Evolutionary conservation across 176 grass and related monocot genomes (phyloP), one percentile per base, ranked within the genome.

Genomic region (Pontederia crassipes): DNA sequence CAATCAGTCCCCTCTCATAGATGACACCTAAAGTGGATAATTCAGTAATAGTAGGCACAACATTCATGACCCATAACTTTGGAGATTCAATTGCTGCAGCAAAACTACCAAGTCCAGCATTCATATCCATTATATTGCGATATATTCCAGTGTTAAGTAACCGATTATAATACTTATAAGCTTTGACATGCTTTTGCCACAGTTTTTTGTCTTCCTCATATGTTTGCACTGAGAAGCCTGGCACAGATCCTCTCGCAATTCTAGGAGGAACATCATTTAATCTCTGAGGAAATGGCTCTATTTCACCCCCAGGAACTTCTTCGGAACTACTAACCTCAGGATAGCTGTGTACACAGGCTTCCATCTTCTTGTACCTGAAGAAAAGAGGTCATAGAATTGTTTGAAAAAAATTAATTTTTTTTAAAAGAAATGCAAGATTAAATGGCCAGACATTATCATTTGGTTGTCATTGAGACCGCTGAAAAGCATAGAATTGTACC

Each of bases 101-200:
- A 61, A 96, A 96, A 28, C 81, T 72, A 8, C 92, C 92, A 17
- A 96, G 62, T 48, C 87, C 87, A 15, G 92, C 83, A 57, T 90
- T 90, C 92, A 96, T 90, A 78, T 96, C 92, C 87, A 96, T 73
- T 72, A 96, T 77, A 65, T 90, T 90, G 46, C 87, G 73, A 56
- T 90, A 96, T 62, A 83, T 56, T 2, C 75, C 81, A 1, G 59
- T 68, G 50, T 56, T 70, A 0, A 96, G 80, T 71, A 62, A 85
- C 55, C 69, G 29, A 77, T 87, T 96, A 11, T 84, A 67, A 65
- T 72, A 84, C 72, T 47, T 78, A 66, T 96, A 96, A 45, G 76
- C 72, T 48, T 54, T 46, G 49, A 95, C 83, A 40, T 90, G 86
- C 45, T 72, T 83, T 59, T 87, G 75, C 91, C 91, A 95, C 65